Evolutionary conservation across 2,329 filamentous ascomycete genomes (phyloP).

Genomic region (Fusarium staphyleae): DNA sequence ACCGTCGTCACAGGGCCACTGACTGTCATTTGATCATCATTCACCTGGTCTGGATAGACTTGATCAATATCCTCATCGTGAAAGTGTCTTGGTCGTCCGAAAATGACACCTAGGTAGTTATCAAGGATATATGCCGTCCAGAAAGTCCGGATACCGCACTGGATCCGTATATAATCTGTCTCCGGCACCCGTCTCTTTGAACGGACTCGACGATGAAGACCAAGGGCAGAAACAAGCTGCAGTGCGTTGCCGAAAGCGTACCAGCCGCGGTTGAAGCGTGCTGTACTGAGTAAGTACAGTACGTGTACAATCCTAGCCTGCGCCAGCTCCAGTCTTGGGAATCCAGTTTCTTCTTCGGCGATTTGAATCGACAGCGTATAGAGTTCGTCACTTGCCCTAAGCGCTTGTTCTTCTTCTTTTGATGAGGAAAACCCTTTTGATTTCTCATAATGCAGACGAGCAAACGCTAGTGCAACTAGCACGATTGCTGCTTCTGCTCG

Average conservation of each 20-base stretch:
- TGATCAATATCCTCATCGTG: slow-evolving; percentile 71
- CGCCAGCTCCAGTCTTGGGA: slow-evolving; percentile 61
- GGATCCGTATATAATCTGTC: slow-evolving; percentile 53
- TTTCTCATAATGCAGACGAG: slow-evolving; percentile 54
- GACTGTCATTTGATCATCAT: slow-evolving; percentile 63
- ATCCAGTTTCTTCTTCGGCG: slow-evolving; percentile 58
- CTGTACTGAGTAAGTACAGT: slow-evolving; percentile 64
- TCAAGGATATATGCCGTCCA: slow-evolving; percentile 70
- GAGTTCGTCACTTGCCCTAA: slow-evolving; percentile 49
- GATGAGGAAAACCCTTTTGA: slow-evolving; percentile 37
- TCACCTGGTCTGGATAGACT: slow-evolving; percentile 60
- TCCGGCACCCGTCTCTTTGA: slow-evolving; percentile 25
- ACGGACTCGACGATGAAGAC: slow-evolving; percentile 43
- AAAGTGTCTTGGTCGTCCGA: slow-evolving; percentile 66
- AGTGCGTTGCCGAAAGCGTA: slow-evolving; percentile 64
- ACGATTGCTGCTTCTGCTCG: slow-evolving; percentile 56
- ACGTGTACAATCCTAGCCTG: slow-evolving; percentile 65
- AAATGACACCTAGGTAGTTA: slow-evolving; percentile 68
- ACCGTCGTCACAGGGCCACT: slow-evolving; percentile 45
- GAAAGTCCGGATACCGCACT: slow-evolving; percentile 64
- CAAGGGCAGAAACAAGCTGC: slow-evolving; percentile 58
- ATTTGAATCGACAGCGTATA: slow-evolving; percentile 52
- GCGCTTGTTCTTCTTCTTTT: slow-evolving; percentile 37
- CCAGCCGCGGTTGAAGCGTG: slow-evolving; percentile 67
- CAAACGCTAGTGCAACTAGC: slow-evolving; percentile 56